A percentile compares a stretch with the other conserved stretches of the same genome.
phyloP scores from a whole-genome alignment of 768 basidiomycete genomes.

The Termitomyces sp. region DNA sequence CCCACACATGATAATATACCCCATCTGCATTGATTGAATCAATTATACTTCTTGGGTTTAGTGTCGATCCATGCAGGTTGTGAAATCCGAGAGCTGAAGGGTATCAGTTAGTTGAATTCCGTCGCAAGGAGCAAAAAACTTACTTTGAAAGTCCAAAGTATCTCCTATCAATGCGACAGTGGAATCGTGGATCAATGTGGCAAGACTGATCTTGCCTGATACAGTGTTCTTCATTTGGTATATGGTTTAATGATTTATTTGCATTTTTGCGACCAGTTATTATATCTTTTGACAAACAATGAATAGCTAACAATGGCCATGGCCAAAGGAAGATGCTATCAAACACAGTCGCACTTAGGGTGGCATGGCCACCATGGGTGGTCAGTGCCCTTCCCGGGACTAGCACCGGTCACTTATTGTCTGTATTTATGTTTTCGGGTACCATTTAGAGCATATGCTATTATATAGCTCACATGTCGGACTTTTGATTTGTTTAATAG shows the following conservation, averaged over 20 bases:
- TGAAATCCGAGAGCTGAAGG: slow-evolving; percentile 16
- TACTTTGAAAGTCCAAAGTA: slow-evolving; percentile 39
- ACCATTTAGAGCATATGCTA: slow-evolving; percentile 4
- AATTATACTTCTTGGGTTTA: slow-evolving; percentile 16
- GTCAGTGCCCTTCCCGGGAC: neutral
- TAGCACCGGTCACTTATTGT: slow-evolving; percentile 4
- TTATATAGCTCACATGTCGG: slow-evolving; percentile 14
- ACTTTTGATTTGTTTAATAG: slow-evolving; percentile 16
- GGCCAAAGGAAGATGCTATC: neutral
- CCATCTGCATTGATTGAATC: slow-evolving; percentile 11
- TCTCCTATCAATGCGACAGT: slow-evolving; percentile 34
- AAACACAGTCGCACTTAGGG: neutral
- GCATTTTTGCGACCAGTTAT: neutral
- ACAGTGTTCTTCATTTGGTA: neutral
- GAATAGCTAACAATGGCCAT: slow-evolving; percentile 1
- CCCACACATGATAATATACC: slow-evolving; percentile 25
- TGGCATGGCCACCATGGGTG: neutral
- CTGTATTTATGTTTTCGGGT: slow-evolving; percentile 4
- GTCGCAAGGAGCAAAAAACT: slow-evolving; percentile 10
- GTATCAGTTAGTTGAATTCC: neutral
- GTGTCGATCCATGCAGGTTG: slow-evolving; percentile 22
- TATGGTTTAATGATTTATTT: neutral
- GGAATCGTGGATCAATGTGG: slow-evolving; percentile 12
- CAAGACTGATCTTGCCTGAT: slow-evolving; percentile 3
- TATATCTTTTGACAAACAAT: slow-evolving; percentile 2